Conservation (phyloP, 2,329 filamentous ascomycete species). For the Lasiodiplodia sp. region DNA sequence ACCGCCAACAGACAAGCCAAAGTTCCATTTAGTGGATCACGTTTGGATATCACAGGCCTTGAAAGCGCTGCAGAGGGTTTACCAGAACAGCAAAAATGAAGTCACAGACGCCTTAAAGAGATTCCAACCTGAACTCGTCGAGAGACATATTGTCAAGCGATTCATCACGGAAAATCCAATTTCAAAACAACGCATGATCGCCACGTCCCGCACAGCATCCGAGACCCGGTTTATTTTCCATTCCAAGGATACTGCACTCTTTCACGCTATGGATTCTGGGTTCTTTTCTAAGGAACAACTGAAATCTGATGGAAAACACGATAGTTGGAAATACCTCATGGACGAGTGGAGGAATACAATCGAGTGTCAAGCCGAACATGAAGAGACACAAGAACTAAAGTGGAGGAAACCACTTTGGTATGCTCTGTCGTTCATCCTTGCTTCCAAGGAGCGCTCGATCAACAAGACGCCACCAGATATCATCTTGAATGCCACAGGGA, state of each 20-base stretch:
- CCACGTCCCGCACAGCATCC: constrained; percentile 1
- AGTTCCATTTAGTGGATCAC: constrained; percentile 6
- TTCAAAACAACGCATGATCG: constrained; percentile 27
- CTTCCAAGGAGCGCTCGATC: background rate
- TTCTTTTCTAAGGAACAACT: background rate
- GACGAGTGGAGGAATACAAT: background rate
- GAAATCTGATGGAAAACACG: too few relatives aligned
- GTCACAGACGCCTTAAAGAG: too few relatives aligned
- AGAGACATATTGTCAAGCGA: background rate
- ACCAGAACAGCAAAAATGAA: too few relatives aligned
- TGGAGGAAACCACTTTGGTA: constrained; percentile 15
- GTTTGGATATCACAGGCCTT: constrained; percentile 11
- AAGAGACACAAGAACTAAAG: background rate
- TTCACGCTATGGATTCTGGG: background rate
- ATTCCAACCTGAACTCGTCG: background rate
- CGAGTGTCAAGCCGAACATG: background rate
- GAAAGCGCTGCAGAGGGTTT: too few relatives aligned
- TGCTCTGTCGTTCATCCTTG: background rate
- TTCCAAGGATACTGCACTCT: constrained; percentile 27
- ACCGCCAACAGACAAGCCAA: background rate
- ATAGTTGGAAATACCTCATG: background rate
- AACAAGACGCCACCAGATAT: background rate
- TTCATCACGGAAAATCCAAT: constrained; percentile 3
- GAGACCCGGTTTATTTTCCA: constrained; percentile 31
- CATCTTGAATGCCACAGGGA: background rate